Evolutionary conservation across 257 asterid species (phyloP), one percentile per base, ranked within the genome.

Genomic region (Marsdenia floribunda): DNA sequence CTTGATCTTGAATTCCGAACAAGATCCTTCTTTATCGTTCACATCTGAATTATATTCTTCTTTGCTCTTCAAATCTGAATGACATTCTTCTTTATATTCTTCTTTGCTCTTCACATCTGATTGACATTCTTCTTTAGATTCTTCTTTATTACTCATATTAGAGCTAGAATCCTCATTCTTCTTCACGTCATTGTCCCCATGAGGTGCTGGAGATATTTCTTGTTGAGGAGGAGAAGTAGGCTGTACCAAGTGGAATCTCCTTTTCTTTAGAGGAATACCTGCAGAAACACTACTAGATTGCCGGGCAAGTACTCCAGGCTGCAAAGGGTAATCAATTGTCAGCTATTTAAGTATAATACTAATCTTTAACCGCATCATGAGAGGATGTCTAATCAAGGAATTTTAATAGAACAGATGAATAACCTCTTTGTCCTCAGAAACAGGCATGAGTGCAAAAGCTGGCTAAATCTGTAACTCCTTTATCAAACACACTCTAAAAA

Each of bases 241-340:
- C 60, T 79, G 84, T 65, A 83, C 64, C 63, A 89, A 59, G 4
- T 89, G 87, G 82, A 88, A 83, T 76, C 88, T 87, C 81, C 98
- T 89, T 80, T 93, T 93, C 90, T 90, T 93, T 5, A 90, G 82
- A 33, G 98, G 98, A 79, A 93, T 88, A 80, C 88, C 85, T 73
- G 85, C 77, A 47, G 86, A 84, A 68, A 80, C 81, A 78, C 73
- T 77, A 80, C 84, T 75, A 82, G 92, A 81, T 78, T 19, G 88
- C 77, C 86, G 82, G 74, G 86, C n/a, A 68, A 82, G 64, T 42
- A 83, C 78, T 76, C 86, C 84, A 79, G 86, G 73, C 94, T 91
- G 87, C 80, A 83, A 69, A 81, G n/a, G 35, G 76, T 55, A 67
- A n/a, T 67, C 11, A 38, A 65, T 49, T 76, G 46, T 78, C 71